Evolutionary conservation across 805 yeast species (phyloP).

Genomic region (Hanseniaspora meyeri): DNA sequence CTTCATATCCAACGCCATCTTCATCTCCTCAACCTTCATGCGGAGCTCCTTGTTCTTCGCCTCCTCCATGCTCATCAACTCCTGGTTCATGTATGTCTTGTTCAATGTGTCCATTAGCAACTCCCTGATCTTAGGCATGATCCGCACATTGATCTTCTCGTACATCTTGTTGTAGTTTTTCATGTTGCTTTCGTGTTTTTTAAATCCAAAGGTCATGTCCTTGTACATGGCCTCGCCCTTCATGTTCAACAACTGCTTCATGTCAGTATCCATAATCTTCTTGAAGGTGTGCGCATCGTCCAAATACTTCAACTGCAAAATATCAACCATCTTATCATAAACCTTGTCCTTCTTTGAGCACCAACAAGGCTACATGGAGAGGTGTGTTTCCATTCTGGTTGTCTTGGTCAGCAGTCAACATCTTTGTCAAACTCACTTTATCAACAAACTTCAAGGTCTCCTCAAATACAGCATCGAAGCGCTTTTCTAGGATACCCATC

Average conservation of each 20-base stretch:
- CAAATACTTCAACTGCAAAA: conserved; percentile 53
- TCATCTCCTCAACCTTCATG: background rate
- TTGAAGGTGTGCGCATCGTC: conserved; percentile 63
- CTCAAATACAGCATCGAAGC: background rate
- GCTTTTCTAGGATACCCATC: background rate
- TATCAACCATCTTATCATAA: conserved; percentile 22
- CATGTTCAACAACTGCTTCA: background rate
- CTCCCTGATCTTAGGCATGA: conserved; percentile 37
- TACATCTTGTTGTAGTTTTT: conserved; percentile 48
- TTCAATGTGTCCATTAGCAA: conserved; percentile 37
- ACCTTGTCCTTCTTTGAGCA: conserved; percentile 14
- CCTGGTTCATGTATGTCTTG: conserved; percentile 20
- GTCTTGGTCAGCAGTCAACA: background rate
- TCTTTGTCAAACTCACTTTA: background rate
- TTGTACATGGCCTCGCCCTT: background rate
- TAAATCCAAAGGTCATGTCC: background rate
- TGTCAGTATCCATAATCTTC: background rate
- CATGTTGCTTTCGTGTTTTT: background rate
- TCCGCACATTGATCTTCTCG: conserved; percentile 41
- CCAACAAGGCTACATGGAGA: background rate
- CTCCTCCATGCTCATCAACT: conserved; percentile 19
- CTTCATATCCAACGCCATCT: conserved; percentile 2
- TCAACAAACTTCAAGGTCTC: background rate
- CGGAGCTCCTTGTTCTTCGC: conserved; percentile 1
- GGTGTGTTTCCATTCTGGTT: background rate